Conservation (phyloP, 129 eudicot species). For the Centaurea solstitialis region DNA sequence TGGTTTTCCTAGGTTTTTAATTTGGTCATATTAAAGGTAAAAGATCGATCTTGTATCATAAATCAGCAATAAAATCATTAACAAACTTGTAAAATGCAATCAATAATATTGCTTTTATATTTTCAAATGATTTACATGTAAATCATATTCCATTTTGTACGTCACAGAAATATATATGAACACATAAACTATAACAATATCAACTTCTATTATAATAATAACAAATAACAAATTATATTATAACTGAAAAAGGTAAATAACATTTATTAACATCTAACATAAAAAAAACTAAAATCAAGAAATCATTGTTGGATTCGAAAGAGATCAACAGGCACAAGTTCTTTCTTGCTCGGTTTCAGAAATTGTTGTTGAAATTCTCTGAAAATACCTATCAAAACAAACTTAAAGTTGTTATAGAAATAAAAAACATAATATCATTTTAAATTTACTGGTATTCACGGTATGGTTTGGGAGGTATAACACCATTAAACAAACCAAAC, state of each 20-base stretch:
- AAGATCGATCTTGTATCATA: too few relatives aligned
- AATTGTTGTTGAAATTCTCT: constrained; percentile 59
- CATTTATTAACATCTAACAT: not conserved
- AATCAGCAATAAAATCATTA: not conserved
- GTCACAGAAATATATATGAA: not conserved
- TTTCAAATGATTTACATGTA: not conserved
- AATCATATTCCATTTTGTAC: not conserved
- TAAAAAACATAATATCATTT: not conserved
- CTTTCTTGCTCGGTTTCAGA: constrained; percentile 67
- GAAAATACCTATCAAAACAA: constrained; percentile 46
- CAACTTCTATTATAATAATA: not conserved
- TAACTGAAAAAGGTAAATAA: not conserved
- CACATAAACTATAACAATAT: not conserved
- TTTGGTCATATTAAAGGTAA: too few relatives aligned
- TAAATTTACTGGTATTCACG: not conserved
- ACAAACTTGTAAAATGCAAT: not conserved
- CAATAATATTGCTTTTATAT: not conserved
- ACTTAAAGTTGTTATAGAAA: not conserved
- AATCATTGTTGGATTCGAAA: not conserved
- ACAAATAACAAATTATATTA: not conserved
- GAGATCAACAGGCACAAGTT: constrained; percentile 67
- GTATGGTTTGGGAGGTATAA: not conserved
- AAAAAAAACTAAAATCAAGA: not conserved
- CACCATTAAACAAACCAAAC: too few relatives aligned
- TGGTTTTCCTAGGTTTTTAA: too few relatives aligned